Evolutionary conservation across 2,329 filamentous ascomycete genomes (phyloP), one percentile per base, ranked within the genome.

Genomic region (Purpureocillium takamizusanense): DNA sequence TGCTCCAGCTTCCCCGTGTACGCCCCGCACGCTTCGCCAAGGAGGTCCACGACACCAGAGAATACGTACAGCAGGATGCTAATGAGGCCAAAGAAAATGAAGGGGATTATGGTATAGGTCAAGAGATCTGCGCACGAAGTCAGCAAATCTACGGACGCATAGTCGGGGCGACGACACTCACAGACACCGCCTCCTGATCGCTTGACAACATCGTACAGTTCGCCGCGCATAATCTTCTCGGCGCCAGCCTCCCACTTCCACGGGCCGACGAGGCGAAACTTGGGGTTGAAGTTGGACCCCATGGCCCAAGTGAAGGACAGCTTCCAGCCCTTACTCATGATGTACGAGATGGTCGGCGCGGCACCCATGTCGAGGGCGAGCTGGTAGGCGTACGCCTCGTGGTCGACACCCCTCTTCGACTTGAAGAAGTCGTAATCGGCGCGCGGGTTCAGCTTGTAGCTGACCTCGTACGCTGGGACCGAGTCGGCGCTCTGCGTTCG

Each of bases 341-440:
- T 50, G 23, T 63, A 51, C 0, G 43, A 41, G 12, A 64, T 51
- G 1, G 50, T 57, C 1, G 67, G 66, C 0, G 65, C 67, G 3
- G 65, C 49, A 2, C 62, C 63, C 46, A 70, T 66, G 45, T 70
- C 68, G 0, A 67, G 52, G 0, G 67, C 67, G 4, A 72, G 58
- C 51, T 72, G 68, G 50, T 70, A 71, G 0, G 64, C 63, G 43
- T 72, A 72, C 39, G 59, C 62, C 41, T 72, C 68, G 37, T 71
- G 67, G 33, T 72, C 67, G 2, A 71, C 66, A 9, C 63, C 67
- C 38, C 61, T 54, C 45, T 63, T 61, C 17, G 44, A 52, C 16
- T 52, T 42, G 36, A 49, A 58, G 17, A 61, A 46, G 38, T 59
- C 59, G 42, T 62, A 61, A 10, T 47, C 45, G 1, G 47, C 52